A percentile compares a stretch with the other conserved stretches of the same genome.
Evolutionary conservation across 1,139 yeast species (phyloP).

Genomic region (Yamadazyma aaseri): DNA sequence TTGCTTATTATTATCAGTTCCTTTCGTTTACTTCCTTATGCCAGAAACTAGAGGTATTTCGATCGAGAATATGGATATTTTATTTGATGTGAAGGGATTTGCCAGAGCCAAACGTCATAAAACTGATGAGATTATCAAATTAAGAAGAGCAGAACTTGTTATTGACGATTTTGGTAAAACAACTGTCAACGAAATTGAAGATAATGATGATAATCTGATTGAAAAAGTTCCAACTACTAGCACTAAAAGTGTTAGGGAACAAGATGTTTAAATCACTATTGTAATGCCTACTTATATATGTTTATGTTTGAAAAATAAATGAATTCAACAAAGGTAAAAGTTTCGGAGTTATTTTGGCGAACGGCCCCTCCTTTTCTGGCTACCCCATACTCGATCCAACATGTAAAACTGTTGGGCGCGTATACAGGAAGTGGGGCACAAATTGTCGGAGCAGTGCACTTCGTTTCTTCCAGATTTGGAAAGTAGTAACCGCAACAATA

Average conservation of each 20-base stretch:
- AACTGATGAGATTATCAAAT: conserved; percentile 10
- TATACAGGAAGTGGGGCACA: background rate
- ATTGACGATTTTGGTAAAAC: conserved; percentile 10
- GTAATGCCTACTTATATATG: no score
- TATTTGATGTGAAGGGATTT: conserved; percentile 22
- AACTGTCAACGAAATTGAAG: conserved; percentile 5
- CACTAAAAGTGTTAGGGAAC: conserved; percentile 4
- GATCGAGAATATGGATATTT: conserved; percentile 45
- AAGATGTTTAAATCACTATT: background rate
- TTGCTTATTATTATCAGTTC: conserved; percentile 30
- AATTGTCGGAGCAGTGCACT: no score
- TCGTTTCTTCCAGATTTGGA: background rate
- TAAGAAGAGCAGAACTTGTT: conserved; percentile 8
- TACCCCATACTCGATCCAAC: no score
- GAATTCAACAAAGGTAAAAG: no score
- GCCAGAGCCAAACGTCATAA: conserved; percentile 8
- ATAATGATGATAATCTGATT: conserved; percentile 9
- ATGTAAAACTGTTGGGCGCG: no score
- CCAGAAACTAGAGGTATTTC: conserved; percentile 45
- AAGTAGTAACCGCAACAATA: background rate
- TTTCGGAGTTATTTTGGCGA: no score
- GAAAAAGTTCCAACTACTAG: conserved; percentile 9
- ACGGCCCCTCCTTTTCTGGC: no score
- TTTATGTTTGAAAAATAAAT: no score
- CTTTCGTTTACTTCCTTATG: conserved; percentile 35